A percentile compares a stretch with the other conserved stretches of the same genome.
Conservation (phyloP, 2,329 filamentous ascomycete genomes). For the Rhexocercosporidium sp. region DNA sequence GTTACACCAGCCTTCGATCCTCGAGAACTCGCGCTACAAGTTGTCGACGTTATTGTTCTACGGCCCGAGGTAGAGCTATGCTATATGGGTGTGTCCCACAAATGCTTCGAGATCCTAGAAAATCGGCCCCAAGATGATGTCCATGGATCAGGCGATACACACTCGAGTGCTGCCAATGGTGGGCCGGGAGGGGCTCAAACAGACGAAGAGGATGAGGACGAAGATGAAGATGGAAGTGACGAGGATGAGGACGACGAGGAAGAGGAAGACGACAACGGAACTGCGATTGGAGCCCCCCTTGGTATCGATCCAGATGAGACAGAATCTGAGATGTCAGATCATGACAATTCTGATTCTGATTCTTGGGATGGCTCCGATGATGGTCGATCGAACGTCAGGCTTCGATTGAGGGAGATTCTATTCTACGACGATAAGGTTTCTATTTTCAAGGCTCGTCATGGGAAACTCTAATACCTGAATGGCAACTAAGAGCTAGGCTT, state of each 20-base stretch:
- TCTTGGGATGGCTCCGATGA: slow-evolving; percentile 55
- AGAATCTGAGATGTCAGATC: slow-evolving; percentile 45
- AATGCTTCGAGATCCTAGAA: slow-evolving; percentile 84
- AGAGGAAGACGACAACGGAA: slow-evolving; percentile 46
- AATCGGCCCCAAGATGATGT: slow-evolving; percentile 53
- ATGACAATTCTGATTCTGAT: slow-evolving; percentile 55
- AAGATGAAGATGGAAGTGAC: slow-evolving; percentile 53
- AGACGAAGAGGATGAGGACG: slow-evolving; percentile 54
- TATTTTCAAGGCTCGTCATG: slow-evolving; percentile 73
- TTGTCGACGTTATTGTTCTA: slow-evolving; percentile 78
- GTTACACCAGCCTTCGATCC: slow-evolving; percentile 61
- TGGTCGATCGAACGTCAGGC: slow-evolving; percentile 47
- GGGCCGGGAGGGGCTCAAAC: slow-evolving; percentile 44
- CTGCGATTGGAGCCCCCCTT: slow-evolving; percentile 37
- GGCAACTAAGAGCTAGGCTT: background rate
- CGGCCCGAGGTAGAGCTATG: slow-evolving; percentile 77
- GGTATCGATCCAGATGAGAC: slow-evolving; percentile 45
- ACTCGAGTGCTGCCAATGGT: slow-evolving; percentile 42
- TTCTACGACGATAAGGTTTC: slow-evolving; percentile 86
- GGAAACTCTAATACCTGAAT: slow-evolving; percentile 31
- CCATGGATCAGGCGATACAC: slow-evolving; percentile 33
- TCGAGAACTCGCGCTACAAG: slow-evolving; percentile 74
- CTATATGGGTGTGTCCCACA: slow-evolving; percentile 76
- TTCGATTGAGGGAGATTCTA: slow-evolving; percentile 77
- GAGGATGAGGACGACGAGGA: slow-evolving; percentile 52